A percentile compares a stretch with the other conserved stretches of the same genome.
These are phyloP conservation scores for Bidens hawaiensis DNA, from an alignment of 140 eudicot species.

Conservation along the genomic window DNA sequence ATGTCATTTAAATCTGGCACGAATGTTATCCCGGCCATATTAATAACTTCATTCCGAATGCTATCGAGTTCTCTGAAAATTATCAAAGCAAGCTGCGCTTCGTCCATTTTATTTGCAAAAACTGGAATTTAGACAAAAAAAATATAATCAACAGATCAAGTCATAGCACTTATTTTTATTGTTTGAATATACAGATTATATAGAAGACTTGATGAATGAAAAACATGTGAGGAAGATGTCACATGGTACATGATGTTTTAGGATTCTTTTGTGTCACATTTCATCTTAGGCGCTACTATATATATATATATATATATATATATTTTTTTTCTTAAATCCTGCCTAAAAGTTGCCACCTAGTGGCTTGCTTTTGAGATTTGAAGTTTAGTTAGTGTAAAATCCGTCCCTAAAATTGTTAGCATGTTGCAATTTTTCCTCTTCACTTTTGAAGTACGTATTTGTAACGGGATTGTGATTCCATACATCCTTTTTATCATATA, in stretches of 20 bases:
- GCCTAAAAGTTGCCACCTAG: not conserved
- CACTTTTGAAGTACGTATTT: not conserved
- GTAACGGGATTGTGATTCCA: too few species aligned
- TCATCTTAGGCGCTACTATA: too few species aligned
- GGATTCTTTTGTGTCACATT: not conserved
- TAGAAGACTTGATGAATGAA: not conserved
- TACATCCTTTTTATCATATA: too few species aligned
- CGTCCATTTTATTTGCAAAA: not conserved
- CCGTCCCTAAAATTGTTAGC: not conserved
- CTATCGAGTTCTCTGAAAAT: slow-evolving; percentile 6
- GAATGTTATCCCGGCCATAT: not conserved
- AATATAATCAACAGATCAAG: not conserved
- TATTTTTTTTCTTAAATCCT: too few species aligned
- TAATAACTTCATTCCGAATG: not conserved
- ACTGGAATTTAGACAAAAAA: not conserved
- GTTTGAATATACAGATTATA: not conserved
- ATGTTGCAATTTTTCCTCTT: not conserved
- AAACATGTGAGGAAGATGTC: not conserved
- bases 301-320: too few species aligned
- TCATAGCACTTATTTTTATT: not conserved
- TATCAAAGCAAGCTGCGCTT: not conserved
- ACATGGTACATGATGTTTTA: slow-evolving; percentile 4
- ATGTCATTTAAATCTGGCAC: not conserved
- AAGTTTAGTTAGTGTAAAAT: not conserved
- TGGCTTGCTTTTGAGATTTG: slow-evolving; percentile 2